phyloP scores from a whole-genome alignment of 1,139 yeast species.

The Pneumocystis murina region DNA sequence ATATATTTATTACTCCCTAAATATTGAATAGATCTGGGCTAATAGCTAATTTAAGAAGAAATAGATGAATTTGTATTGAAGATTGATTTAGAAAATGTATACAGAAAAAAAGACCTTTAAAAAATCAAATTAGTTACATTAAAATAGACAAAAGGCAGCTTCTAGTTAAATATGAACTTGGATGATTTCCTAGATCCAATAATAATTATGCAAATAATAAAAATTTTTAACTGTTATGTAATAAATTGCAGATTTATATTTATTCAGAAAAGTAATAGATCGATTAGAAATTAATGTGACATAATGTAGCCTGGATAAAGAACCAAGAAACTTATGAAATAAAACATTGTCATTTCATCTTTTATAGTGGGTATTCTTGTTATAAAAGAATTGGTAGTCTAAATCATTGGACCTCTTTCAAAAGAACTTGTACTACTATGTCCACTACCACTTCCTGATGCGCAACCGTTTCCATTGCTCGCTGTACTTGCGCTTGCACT shows the following conservation, averaged over 20 bases:
- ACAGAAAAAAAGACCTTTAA: background rate
- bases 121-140: background rate
- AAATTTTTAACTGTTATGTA: background rate
- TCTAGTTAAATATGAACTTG: background rate
- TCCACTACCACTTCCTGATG: background rate
- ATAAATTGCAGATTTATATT: background rate
- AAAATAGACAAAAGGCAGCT: background rate
- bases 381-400: background rate
- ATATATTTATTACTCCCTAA: background rate
- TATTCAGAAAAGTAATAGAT: background rate
- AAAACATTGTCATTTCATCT: background rate
- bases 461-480: background rate
- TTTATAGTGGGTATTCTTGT: background rate
- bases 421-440: background rate
- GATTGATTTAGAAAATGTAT: background rate
- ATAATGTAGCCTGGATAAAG: background rate
- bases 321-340: background rate
- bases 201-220: background rate
- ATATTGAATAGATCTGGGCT: background rate
- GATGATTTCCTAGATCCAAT: background rate
- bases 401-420: background rate
- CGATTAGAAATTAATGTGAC: background rate
- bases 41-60: background rate
- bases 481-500: background rate
- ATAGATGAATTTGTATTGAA: background rate